Conservation (phyloP, 2,329 filamentous ascomycete species). For the Epichloe uncinata region DNA sequence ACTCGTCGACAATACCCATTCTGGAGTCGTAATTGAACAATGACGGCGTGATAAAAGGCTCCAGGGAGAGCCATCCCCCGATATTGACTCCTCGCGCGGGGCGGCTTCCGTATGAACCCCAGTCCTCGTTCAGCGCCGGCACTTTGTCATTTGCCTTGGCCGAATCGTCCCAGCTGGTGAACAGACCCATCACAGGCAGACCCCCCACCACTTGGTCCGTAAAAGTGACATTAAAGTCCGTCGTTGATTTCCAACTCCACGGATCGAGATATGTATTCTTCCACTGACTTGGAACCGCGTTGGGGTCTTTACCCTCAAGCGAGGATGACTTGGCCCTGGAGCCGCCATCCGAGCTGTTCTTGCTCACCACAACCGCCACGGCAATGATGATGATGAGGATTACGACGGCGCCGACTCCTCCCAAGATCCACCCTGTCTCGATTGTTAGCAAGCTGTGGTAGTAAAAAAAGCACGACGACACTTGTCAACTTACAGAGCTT, state of each 20-base stretch:
- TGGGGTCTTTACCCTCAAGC: constrained; percentile 38
- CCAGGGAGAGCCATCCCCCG: constrained; percentile 85
- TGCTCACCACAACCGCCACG: constrained; percentile 51
- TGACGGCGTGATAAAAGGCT: constrained; percentile 92
- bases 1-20: constrained; percentile 73
- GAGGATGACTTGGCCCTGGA: constrained; percentile 18
- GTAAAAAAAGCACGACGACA: no score
- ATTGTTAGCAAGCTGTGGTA: constrained; percentile 9
- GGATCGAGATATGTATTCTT: constrained; percentile 74
- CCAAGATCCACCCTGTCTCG: constrained; percentile 35
- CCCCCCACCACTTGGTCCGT: constrained; percentile 78
- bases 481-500: constrained; percentile 37
- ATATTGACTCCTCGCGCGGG: constrained; percentile 86
- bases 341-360: constrained; percentile 34
- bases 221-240: constrained; percentile 88
- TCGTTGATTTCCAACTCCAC: constrained; percentile 81
- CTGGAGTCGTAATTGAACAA: constrained; percentile 58
- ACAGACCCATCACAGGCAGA: constrained; percentile 82
- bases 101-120: constrained; percentile 61
- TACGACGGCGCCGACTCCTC: constrained; percentile 38
- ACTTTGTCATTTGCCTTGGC: constrained; percentile 65
- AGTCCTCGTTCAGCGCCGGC: constrained; percentile 60
- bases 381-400: constrained; percentile 55
- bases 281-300: constrained; percentile 49
- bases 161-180: constrained; percentile 75